Base-by-base conservation (phyloP, 2,329 filamentous ascomycete species). In the Hortaea sp. region DNA sequence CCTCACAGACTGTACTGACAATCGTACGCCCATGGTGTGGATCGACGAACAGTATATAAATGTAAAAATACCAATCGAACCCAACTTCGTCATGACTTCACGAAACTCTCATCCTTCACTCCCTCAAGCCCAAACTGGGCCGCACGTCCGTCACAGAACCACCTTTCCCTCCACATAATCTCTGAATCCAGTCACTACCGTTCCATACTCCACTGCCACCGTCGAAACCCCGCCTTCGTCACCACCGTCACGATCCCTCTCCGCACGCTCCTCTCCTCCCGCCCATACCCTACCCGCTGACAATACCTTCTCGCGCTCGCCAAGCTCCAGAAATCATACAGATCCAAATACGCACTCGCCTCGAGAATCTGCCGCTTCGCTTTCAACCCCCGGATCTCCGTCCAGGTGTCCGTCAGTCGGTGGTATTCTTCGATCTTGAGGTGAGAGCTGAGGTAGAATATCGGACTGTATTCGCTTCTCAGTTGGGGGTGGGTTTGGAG, bases 1-100 rank as follows among this genome's bases (percentile, higher is more conserved):
- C 69, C 68, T 9, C 63, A 72, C 51, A 67, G 53, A 45, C 49
- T 73, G 48, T 72, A 72, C 55, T 73, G 61, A 68, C 20, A 20
- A 20, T 20, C 20, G 20, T 20, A 20, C 20, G 20, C 20, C 20
- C 20, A 20, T 20, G 20, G 20, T 20, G 20, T 20, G 20, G 20
- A 20, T 20, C 20, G 20, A 20, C 20, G 20, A 20, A 20, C 20
- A 20, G 20, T 20, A 20, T 20, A 20, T 20, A 20, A 20, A 20
- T 20, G 20, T 20, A 20, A 20, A 20, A 20, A 20, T 20, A 20
- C 20, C 20, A 20, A 20, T 20, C 20, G 20, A 20, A 20, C 20
- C 20, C 20, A 20, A 20, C 20, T 20, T 20, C 20, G 20, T 20
- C 20, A 20, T 20, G 20, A 20, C 20, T 20, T 20, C 20, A 20